These are phyloP conservation scores for Apiospora sp. DNA, from an alignment of 2,329 filamentous ascomycete genomes.

Conservation along the genomic window DNA sequence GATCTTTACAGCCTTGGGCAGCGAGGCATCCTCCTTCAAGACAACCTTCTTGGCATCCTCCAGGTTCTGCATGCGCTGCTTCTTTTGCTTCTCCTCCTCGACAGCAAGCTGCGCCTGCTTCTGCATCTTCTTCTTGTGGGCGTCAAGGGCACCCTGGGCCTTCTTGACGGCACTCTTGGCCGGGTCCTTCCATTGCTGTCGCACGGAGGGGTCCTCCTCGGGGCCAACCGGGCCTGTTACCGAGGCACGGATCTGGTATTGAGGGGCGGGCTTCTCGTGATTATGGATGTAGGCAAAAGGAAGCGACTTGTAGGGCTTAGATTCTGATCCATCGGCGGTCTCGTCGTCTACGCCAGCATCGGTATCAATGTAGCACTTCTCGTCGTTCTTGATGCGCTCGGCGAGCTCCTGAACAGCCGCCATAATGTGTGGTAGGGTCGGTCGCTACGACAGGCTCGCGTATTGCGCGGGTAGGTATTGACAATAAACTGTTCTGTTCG, in stretches of 20 bases:
- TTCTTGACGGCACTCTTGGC: conserved; percentile 89
- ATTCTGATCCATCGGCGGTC: conserved; percentile 71
- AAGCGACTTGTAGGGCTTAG: conserved; percentile 82
- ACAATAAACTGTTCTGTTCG: not conserved
- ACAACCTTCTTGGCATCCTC: conserved; percentile 85
- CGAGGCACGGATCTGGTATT: conserved; percentile 75
- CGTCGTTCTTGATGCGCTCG: conserved; percentile 56
- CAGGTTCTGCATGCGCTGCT: conserved; percentile 72
- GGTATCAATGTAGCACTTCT: conserved; percentile 79
- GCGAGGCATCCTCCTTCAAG: conserved; percentile 73
- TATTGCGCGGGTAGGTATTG: not conserved
- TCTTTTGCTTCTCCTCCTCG: conserved; percentile 75
- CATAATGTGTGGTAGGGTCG: conserved; percentile 42
- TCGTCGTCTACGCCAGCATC: conserved; percentile 77
- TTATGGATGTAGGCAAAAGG: conserved; percentile 79
- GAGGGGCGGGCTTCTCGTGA: conserved; percentile 61
- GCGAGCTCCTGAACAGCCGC: conserved; percentile 58
- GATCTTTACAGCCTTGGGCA: conserved; percentile 79
- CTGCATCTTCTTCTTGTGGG: conserved; percentile 83
- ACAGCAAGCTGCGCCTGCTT: conserved; percentile 79
- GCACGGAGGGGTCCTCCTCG: conserved; percentile 69
- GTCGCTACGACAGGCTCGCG: conserved; percentile 6
- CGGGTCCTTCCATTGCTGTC: conserved; percentile 79
- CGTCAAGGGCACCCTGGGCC: conserved; percentile 75
- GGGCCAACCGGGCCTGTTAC: conserved; percentile 66